A percentile compares a stretch with the other conserved stretches of the same genome.
Evolutionary conservation across 31 red algal species (phyloP).

Genomic region (Odonthalia washingtoniensis): DNA sequence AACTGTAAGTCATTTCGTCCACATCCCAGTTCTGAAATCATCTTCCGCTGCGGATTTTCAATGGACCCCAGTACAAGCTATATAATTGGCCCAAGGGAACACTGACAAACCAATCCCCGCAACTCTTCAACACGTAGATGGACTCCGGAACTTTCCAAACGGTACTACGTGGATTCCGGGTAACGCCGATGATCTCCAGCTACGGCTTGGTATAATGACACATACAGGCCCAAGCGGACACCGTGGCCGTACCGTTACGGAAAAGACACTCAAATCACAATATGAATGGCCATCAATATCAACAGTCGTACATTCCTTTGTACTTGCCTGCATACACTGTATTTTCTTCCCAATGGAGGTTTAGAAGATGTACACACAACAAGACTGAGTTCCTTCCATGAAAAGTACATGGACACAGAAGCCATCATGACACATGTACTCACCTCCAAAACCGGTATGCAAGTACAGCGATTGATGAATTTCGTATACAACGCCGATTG

Average conservation of each 20-base stretch:
- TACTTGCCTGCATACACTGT: not conserved
- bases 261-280: not conserved
- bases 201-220: not conserved
- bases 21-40: not conserved
- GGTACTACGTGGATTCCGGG: not conserved
- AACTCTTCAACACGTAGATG: not conserved
- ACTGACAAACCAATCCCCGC: not conserved
- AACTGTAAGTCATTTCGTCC: not conserved
- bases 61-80: not conserved
- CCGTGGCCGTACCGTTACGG: too few relatives aligned
- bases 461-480: not conserved
- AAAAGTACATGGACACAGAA: not conserved
- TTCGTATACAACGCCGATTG: not conserved
- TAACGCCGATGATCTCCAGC: not conserved
- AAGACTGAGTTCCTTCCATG: not conserved
- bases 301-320: not conserved
- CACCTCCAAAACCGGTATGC: not conserved
- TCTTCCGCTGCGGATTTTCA: not conserved
- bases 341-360: slow-evolving; percentile 22
- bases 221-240: not conserved
- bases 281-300: not conserved
- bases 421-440: not conserved
- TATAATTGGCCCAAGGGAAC: not conserved
- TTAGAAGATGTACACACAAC: not conserved
- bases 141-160: not conserved